Conservation (phyloP, 164 flowering plant species). For the Euptelea pleiosperma region DNA sequence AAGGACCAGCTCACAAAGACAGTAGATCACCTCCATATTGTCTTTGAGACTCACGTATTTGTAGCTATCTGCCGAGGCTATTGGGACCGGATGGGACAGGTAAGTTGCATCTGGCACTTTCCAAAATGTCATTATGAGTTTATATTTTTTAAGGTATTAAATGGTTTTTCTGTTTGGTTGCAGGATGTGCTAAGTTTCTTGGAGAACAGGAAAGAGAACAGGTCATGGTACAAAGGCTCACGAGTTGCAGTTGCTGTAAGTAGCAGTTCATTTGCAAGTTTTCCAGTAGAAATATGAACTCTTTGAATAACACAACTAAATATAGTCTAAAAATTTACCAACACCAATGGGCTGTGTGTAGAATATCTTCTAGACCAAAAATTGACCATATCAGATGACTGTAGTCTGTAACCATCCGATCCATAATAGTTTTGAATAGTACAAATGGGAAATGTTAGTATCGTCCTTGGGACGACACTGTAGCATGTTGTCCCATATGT, state of each 20-base stretch:
- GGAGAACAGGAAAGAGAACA: constrained; percentile 84
- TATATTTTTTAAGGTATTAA: not conserved
- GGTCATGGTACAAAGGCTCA: constrained; percentile 82
- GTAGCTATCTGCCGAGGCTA: constrained; percentile 73
- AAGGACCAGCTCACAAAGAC: constrained; percentile 65
- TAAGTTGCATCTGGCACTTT: constrained; percentile 12
- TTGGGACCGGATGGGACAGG: constrained; percentile 95
- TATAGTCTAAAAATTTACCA: too few relatives aligned
- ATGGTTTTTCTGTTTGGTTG: constrained; percentile 4
- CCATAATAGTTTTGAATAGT: too few relatives aligned
- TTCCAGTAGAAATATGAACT: not conserved
- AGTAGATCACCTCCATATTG: constrained; percentile 65
- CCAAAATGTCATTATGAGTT: not conserved
- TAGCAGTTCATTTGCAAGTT: constrained; percentile 7
- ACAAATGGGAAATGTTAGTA: too few relatives aligned
- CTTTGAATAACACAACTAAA: too few relatives aligned
- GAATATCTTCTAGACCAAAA: too few relatives aligned
- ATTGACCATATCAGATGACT: too few relatives aligned
- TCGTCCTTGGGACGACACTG: too few relatives aligned
- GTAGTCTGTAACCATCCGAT: too few relatives aligned
- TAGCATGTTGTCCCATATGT: too few relatives aligned
- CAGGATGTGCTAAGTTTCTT: constrained; percentile 83
- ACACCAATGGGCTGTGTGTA: too few relatives aligned
- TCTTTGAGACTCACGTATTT: constrained; percentile 72
- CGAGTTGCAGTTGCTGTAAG: constrained; percentile 76